These are phyloP conservation scores for Aspergillus fumigatus DNA, from an alignment of 2,329 filamentous ascomycete species.

Conservation along the genomic window DNA sequence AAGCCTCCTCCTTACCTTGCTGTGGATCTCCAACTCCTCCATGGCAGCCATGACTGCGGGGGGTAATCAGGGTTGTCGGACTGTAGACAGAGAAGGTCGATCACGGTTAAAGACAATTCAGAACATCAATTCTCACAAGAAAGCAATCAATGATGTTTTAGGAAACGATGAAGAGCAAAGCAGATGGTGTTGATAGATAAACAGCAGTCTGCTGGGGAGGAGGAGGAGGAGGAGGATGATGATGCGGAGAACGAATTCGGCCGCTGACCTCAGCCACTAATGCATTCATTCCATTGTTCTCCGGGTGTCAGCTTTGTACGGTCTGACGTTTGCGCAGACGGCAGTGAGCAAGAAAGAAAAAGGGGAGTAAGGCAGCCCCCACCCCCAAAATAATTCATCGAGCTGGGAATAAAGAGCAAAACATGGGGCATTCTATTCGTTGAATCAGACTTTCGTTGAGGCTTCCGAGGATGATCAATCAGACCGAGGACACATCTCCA, in stretches of 20 bases:
- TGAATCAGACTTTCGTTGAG: not conserved
- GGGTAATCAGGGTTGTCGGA: constrained; percentile 6
- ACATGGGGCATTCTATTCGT: not conserved
- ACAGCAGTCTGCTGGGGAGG: not conserved
- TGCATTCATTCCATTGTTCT: not conserved
- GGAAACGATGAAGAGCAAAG: constrained; percentile 1
- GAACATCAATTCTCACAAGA: not conserved
- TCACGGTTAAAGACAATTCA: not conserved
- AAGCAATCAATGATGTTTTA: not conserved
- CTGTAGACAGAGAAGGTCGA: not conserved
- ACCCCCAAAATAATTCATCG: not conserved
- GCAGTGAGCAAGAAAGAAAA: not conserved
- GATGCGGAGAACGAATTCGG: not conserved
- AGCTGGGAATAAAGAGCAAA: no score
- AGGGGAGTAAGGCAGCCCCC: not conserved
- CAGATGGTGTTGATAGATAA: not conserved
- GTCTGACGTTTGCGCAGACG: not conserved
- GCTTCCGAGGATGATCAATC: not conserved
- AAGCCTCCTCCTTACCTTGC: constrained; percentile 63
- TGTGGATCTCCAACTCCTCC: constrained; percentile 95
- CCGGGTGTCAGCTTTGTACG: not conserved
- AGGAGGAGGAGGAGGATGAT: not conserved
- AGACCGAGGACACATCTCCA: not conserved
- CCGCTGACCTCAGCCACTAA: not conserved
- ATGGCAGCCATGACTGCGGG: constrained; percentile 72